phyloP scores from a whole-genome alignment of 768 basidiomycete genomes.

The Mrakia gelida region DNA sequence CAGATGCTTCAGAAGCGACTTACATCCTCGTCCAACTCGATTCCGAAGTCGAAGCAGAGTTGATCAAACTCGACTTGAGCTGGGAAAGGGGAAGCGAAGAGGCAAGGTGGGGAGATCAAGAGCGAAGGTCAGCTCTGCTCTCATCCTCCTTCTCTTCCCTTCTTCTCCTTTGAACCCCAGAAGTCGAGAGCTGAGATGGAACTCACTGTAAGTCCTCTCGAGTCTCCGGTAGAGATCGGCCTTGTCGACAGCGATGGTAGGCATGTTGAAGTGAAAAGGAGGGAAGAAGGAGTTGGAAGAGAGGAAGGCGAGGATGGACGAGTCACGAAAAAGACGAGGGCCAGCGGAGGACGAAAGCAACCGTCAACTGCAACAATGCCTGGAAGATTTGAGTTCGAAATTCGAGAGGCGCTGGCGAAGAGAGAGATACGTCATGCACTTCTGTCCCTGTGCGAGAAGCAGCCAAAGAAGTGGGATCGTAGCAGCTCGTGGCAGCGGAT shows the following conservation, averaged over 20 bases:
- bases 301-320: neutral
- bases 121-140: neutral
- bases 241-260: constrained; percentile 93
- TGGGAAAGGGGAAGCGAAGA: constrained; percentile 44
- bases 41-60: constrained; percentile 92
- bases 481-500: too few relatives aligned
- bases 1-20: constrained; percentile 39
- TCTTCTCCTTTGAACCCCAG: neutral
- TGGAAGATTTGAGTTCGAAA: too few relatives aligned
- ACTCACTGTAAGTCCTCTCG: constrained; percentile 72
- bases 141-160: neutral
- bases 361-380: too few relatives aligned
- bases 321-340: neutral
- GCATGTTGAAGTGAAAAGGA: constrained; percentile 48
- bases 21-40: constrained; percentile 97
- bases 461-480: too few relatives aligned
- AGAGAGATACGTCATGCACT: too few relatives aligned
- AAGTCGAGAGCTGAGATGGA: constrained; percentile 21
- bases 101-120: constrained; percentile 43
- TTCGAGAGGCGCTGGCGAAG: too few relatives aligned
- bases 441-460: too few relatives aligned
- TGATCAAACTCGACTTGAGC: constrained; percentile 92
- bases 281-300: neutral
- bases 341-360: too few relatives aligned
- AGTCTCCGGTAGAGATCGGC: constrained; percentile 86